phyloP scores from a whole-genome alignment of 2,329 filamentous ascomycete species.

The Neonectria coccinea region DNA sequence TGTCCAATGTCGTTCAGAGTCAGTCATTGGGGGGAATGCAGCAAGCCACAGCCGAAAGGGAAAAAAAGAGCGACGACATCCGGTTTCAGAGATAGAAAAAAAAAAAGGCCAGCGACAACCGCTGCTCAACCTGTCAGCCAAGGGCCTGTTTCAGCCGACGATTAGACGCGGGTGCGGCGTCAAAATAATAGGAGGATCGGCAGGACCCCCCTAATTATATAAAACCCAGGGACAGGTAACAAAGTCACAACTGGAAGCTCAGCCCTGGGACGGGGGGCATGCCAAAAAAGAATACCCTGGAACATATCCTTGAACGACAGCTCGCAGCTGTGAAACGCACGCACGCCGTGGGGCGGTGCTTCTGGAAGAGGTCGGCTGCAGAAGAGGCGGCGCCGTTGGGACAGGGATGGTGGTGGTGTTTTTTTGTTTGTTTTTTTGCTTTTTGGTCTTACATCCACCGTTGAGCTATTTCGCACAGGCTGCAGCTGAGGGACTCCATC shows the following conservation, averaged over 20 bases:
- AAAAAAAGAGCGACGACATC: neutral
- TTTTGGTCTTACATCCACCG: slow-evolving; percentile 35
- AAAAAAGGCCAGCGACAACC: slow-evolving; percentile 2
- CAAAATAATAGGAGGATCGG: slow-evolving; percentile 40
- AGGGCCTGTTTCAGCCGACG: slow-evolving; percentile 16
- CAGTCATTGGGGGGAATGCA: neutral
- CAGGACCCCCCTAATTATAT: slow-evolving; percentile 1
- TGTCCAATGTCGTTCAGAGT: slow-evolving; percentile 3
- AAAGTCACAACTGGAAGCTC: slow-evolving; percentile 7
- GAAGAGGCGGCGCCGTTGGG: slow-evolving; percentile 36
- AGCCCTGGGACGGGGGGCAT: slow-evolving; percentile 29
- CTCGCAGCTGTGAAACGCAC: slow-evolving; percentile 38
- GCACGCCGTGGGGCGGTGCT: slow-evolving; percentile 22
- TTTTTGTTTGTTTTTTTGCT: slow-evolving; percentile 13
- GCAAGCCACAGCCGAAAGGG: neutral
- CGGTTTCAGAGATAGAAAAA: neutral
- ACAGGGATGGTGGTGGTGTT: slow-evolving; percentile 9
- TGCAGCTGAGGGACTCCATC: neutral
- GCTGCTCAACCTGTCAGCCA: neutral
- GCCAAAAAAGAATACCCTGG: slow-evolving; percentile 16
- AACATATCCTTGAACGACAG: slow-evolving; percentile 23
- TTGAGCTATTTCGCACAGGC: slow-evolving; percentile 27
- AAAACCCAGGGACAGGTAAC: neutral
- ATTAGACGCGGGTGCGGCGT: slow-evolving; percentile 35
- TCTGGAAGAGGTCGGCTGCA: slow-evolving; percentile 39